These are phyloP conservation scores for Candida boleticola DNA, from an alignment of 805 yeast species.

Conservation along the genomic window DNA sequence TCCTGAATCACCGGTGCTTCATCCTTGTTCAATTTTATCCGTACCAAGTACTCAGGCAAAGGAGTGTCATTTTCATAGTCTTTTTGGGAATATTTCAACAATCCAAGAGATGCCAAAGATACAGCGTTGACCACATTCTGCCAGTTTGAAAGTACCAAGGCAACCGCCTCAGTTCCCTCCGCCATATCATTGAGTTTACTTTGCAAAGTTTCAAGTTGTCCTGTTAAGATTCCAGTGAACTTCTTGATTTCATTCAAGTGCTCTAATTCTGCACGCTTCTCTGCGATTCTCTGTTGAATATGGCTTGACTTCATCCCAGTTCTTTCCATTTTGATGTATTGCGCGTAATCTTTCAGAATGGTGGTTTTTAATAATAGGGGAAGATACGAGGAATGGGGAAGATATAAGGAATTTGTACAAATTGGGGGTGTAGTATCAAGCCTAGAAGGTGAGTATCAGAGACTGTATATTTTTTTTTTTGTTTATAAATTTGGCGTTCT, in stretches of 20 bases:
- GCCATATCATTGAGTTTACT: slow-evolving; percentile 46
- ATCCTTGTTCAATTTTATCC: slow-evolving; percentile 52
- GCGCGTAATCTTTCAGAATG: no score
- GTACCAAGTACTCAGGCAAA: slow-evolving; percentile 63
- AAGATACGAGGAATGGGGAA: no score
- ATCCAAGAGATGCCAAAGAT: slow-evolving; percentile 56
- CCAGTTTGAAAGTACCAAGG: slow-evolving; percentile 63
- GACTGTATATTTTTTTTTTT: neutral
- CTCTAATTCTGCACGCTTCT: slow-evolving; percentile 52
- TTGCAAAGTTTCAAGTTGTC: slow-evolving; percentile 48
- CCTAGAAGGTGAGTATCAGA: no score
- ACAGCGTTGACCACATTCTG: slow-evolving; percentile 58
- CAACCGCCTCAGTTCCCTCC: slow-evolving; percentile 61
- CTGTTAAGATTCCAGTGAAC: slow-evolving; percentile 44
- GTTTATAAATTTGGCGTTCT: no score
- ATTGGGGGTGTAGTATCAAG: no score
- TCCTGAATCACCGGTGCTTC: slow-evolving; percentile 8
- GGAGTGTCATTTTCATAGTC: slow-evolving; percentile 47
- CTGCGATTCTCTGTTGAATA: slow-evolving; percentile 31
- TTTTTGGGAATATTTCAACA: slow-evolving; percentile 40
- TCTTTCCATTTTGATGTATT: slow-evolving; percentile 1
- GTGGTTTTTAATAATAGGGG: no score
- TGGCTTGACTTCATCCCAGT: slow-evolving; percentile 3
- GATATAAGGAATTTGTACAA: no score
- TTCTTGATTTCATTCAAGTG: slow-evolving; percentile 46